phyloP scores from a whole-genome alignment of 1,284 basidiomycete species.

The Polyporus tsugae region DNA sequence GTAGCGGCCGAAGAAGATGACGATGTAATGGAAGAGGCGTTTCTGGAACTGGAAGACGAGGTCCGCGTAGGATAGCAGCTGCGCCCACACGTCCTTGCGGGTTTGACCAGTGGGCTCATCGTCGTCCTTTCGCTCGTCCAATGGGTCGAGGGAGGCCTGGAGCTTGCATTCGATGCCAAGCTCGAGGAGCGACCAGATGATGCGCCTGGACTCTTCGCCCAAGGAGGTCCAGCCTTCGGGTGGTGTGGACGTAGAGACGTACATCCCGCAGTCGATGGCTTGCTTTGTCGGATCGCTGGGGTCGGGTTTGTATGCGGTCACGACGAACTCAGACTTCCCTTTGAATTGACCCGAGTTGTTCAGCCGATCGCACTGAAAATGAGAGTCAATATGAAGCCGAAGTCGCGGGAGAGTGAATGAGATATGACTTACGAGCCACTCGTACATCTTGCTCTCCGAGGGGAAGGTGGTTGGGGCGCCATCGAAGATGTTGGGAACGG shows the following conservation, averaged over 20 bases:
- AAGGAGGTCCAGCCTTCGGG: background rate
- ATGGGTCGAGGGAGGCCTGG: background rate
- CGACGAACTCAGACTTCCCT: slow-evolving; percentile 4
- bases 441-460: slow-evolving; percentile 12
- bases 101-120: background rate
- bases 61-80: slow-evolving; percentile 17
- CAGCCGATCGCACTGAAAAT: background rate
- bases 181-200: slow-evolving; percentile 8
- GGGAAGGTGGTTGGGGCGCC: background rate
- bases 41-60: slow-evolving; percentile 22
- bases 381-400: background rate
- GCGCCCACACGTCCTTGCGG: slow-evolving; percentile 6
- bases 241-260: background rate
- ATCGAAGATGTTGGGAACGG: background rate
- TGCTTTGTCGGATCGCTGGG: background rate
- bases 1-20: slow-evolving; percentile 22
- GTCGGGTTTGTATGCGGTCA: background rate
- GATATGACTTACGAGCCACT: background rate
- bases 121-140: slow-evolving; percentile 18
- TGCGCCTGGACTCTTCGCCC: background rate
- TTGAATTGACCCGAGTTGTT: background rate
- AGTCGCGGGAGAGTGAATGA: no score
- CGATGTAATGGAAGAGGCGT: slow-evolving; percentile 9
- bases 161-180: slow-evolving; percentile 21
- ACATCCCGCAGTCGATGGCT: slow-evolving; percentile 14